Evolutionary conservation across 2,329 filamentous ascomycete genomes (phyloP).

Genomic region (Fonsecaea nubica): DNA sequence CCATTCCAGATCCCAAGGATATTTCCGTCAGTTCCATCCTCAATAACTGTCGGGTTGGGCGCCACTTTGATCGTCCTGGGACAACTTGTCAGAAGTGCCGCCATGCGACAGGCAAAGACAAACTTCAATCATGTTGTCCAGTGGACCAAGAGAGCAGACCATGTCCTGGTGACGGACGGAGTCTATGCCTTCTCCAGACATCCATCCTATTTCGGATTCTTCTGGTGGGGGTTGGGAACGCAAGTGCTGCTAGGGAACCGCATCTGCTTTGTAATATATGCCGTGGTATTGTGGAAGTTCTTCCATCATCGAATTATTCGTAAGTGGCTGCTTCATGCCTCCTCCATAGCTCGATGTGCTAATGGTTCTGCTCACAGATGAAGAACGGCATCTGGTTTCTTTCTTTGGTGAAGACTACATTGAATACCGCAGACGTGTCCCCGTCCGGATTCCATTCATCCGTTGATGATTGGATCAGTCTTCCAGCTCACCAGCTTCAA

Average conservation of each 20-base stretch:
- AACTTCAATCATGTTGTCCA: conserved; percentile 90
- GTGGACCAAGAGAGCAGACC: conserved; percentile 69
- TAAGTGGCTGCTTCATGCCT: conserved; percentile 49
- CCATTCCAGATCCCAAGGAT: conserved; percentile 38
- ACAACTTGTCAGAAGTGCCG: conserved; percentile 76
- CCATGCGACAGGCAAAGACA: conserved; percentile 86
- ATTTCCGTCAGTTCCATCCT: conserved; percentile 44
- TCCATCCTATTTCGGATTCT: conserved; percentile 96
- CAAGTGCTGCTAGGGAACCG: conserved; percentile 88
- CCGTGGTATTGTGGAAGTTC: conserved; percentile 80
- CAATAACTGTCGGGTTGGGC: conserved; percentile 57
- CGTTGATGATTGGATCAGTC: conserved; percentile 39
- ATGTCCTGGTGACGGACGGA: conserved; percentile 81
- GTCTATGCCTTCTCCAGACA: conserved; percentile 80
- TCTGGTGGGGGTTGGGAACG: conserved; percentile 96
- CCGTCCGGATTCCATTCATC: conserved; percentile 83
- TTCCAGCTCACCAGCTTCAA: neutral
- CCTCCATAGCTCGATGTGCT: conserved; percentile 14
- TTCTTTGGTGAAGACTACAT: conserved; percentile 89
- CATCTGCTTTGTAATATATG: conserved; percentile 76
- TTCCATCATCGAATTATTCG: conserved; percentile 74
- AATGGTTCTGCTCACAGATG: conserved; percentile 56
- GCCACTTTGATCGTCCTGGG: conserved; percentile 70
- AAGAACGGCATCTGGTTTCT: conserved; percentile 76
- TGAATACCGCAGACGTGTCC: conserved; percentile 72